Conservation (phyloP, 306 rosid species). For the Prunus fruticosa region DNA sequence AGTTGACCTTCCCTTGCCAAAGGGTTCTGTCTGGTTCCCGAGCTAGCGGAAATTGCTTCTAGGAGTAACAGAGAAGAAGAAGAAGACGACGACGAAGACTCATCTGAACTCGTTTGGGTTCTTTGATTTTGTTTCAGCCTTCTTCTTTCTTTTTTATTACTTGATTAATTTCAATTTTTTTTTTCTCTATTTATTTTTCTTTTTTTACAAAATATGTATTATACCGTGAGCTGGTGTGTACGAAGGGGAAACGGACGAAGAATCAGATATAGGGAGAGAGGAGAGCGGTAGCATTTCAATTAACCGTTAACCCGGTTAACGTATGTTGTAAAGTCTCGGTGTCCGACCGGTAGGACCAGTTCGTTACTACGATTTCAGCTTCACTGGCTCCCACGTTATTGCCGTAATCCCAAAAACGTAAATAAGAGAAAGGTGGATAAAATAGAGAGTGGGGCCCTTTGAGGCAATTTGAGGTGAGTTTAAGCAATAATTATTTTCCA, state of each 20-base stretch:
- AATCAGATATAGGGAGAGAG: too few species aligned
- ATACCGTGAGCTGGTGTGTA: neutral
- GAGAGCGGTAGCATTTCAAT: neutral
- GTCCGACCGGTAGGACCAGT: neutral
- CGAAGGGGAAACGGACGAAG: too few species aligned
- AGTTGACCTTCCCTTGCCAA: neutral
- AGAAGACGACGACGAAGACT: neutral
- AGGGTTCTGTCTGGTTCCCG: neutral
- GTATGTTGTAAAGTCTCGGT: neutral
- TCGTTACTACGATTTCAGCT: too few species aligned
- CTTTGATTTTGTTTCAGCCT: neutral
- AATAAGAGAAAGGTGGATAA: too few species aligned
- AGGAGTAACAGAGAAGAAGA: neutral
- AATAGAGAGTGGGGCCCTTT: neutral
- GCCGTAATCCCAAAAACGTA: too few species aligned
- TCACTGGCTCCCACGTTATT: too few species aligned
- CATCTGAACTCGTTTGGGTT: neutral
- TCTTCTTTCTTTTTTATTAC: neutral
- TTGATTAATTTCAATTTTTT: neutral
- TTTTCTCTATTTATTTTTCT: neutral
- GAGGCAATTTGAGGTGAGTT: neutral
- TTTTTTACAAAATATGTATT: neutral
- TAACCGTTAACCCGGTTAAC: neutral
- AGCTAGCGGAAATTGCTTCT: neutral
- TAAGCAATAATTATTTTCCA: neutral